Conservation (phyloP, 2,329 filamentous ascomycete genomes). For the Hypoxylon sp. region DNA sequence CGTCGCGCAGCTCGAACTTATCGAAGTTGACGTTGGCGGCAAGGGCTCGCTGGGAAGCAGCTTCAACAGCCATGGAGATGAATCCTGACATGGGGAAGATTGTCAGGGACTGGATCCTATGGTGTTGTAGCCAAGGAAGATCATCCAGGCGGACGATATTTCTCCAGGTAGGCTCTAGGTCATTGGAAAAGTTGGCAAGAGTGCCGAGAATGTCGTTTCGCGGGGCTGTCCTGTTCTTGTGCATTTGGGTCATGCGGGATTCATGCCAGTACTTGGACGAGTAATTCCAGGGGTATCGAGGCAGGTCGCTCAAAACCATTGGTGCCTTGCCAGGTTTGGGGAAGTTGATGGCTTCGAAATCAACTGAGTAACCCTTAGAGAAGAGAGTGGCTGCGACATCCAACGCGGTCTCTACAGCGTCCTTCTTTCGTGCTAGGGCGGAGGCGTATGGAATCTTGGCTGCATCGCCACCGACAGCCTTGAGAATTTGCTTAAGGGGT, state of each 20-base stretch:
- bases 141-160: slow-evolving; percentile 63
- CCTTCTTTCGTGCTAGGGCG: slow-evolving; percentile 65
- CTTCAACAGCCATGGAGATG: slow-evolving; percentile 65
- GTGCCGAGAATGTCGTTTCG: slow-evolving; percentile 63
- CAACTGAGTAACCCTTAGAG: slow-evolving; percentile 58
- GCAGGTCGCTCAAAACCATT: slow-evolving; percentile 59
- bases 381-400: slow-evolving; percentile 62
- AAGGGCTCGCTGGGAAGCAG: slow-evolving; percentile 55
- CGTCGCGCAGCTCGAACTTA: slow-evolving; percentile 62
- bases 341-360: slow-evolving; percentile 63
- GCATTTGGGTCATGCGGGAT: slow-evolving; percentile 58
- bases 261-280: slow-evolving; percentile 63
- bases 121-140: slow-evolving; percentile 70
- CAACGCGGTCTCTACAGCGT: slow-evolving; percentile 61
- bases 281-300: slow-evolving; percentile 64
- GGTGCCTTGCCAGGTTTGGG: slow-evolving; percentile 54
- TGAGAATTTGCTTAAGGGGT: slow-evolving; percentile 64
- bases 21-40: slow-evolving; percentile 53
- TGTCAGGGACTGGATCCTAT: slow-evolving; percentile 68
- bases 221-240: slow-evolving; percentile 57
- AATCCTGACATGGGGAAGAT: slow-evolving; percentile 69
- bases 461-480: slow-evolving; percentile 58
- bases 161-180: slow-evolving; percentile 63
- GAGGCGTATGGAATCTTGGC: slow-evolving; percentile 60
- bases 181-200: slow-evolving; percentile 59